Base-by-base conservation (phyloP, 352 stramenopile species). In the Nothophytophthora sp. region DNA sequence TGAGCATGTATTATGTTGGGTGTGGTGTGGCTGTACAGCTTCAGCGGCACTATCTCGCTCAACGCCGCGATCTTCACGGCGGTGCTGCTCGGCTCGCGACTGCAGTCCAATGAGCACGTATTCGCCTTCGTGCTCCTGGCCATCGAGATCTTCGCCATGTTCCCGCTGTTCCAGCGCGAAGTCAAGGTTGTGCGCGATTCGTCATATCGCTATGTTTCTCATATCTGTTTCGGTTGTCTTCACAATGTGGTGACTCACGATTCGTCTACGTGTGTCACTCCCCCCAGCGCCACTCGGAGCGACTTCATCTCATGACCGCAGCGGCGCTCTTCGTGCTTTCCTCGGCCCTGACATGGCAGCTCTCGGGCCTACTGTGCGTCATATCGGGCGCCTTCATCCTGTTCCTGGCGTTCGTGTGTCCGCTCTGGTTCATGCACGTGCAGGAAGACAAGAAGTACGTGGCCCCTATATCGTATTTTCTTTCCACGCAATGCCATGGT, bases 61-160 rank as follows among this genome's bases (percentile, higher is more conserved):
- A 98, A 97, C 65, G 90, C 92, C 0, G 91, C 88, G 11, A 94
- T 97, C 50, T 96, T 97, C 52, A 96, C 84, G 25, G 86, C 90
- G 5, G 89, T 98, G 41, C 70, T 98, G 40, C 75, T 97, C 6
- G 89, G 85, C 29, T 98, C 92, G 36, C 77, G 92, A 4, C 62
- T 98, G 25, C 76, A 91, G 55, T 95, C 81, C 30, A 96, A 96
- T 60, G 84, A 96, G 64, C 82, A 95, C 55, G 89, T 96, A 41
- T 96, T 96, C 40, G 88, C 70, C n/a, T 92, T 97, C 55, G 75
- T 97, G 28, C 53, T 97, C 13, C 70, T 97, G 40, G 87, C 91
- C 9, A 94, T 97, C 27, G 87, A 97, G 58, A 69, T 96, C 28
- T 97, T 98, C 53, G 86, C 83, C 11, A 69, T 97, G 49, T 95